Percentiles rank a stretch among this genome's conserved stretches.
Conservation (phyloP, 1,139 yeast species). For the Entelexis sorbosivorans region DNA sequence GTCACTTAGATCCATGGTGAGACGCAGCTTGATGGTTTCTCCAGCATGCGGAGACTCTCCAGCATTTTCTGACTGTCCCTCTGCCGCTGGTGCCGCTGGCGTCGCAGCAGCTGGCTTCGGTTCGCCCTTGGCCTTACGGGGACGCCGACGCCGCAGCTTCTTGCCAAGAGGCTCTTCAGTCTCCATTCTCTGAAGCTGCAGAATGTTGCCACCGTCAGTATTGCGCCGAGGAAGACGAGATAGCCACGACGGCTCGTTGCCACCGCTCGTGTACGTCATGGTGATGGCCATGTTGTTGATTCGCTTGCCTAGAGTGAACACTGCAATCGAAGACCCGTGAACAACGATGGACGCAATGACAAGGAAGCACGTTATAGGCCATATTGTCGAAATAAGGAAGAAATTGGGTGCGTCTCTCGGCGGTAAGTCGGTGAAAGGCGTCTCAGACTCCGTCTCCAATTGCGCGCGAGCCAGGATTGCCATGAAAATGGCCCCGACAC, state of each 20-base stretch:
- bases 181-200: slow-evolving; percentile 72
- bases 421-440: slow-evolving; percentile 49
- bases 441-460: slow-evolving; percentile 50
- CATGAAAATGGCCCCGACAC: slow-evolving; percentile 87
- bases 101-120: too few relatives aligned
- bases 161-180: slow-evolving; percentile 35
- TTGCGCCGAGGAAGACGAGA: slow-evolving; percentile 62
- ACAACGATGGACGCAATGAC: slow-evolving; percentile 80
- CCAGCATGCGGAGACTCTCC: neutral
- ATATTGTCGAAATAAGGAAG: slow-evolving; percentile 59
- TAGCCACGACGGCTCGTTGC: slow-evolving; percentile 67
- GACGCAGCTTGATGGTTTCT: slow-evolving; percentile 8
- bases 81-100: neutral
- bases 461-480: slow-evolving; percentile 70
- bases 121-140: neutral
- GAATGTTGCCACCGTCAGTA: slow-evolving; percentile 33
- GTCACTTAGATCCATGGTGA: slow-evolving; percentile 28
- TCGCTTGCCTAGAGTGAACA: slow-evolving; percentile 75
- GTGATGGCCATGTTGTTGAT: slow-evolving; percentile 88
- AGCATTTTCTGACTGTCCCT: neutral
- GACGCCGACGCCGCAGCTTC: slow-evolving; percentile 5
- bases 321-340: slow-evolving; percentile 96
- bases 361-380: slow-evolving; percentile 86
- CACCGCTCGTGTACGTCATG: slow-evolving; percentile 67
- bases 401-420: slow-evolving; percentile 42